Conservation (phyloP, 257 asterid species). For the Solanum paucissectum region DNA sequence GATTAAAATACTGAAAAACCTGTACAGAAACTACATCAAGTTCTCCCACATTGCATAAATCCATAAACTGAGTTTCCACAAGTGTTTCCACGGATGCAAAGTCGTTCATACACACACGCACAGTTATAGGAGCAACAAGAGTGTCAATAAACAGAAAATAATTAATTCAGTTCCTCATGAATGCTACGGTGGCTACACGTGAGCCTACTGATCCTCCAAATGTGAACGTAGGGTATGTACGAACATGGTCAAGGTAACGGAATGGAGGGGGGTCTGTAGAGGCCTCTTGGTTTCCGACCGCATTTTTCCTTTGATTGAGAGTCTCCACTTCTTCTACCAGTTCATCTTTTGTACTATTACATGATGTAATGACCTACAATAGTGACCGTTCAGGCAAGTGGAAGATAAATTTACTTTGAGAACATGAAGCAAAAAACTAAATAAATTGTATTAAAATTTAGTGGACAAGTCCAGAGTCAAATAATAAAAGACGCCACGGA, state of each 20-base stretch:
- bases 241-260: constrained; percentile 70
- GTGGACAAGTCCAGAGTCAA: neutral
- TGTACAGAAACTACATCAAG: neutral
- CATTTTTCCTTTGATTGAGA: constrained; percentile 56
- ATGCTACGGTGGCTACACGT: constrained; percentile 93
- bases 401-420: neutral
- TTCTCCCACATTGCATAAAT: neutral
- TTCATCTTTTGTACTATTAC: constrained; percentile 91
- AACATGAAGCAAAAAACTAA: neutral
- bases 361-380: constrained; percentile 70
- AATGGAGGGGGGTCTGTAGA: constrained; percentile 35
- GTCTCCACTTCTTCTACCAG: constrained; percentile 74
- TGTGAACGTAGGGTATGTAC: constrained; percentile 76
- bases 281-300: constrained; percentile 21
- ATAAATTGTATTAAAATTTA: neutral
- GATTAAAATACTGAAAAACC: neutral
- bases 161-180: constrained; percentile 51
- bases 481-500: neutral
- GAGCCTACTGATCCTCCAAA: constrained; percentile 90
- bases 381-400: neutral
- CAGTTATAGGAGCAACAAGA: neutral
- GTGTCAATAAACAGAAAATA: neutral
- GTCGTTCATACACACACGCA: neutral
- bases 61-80: neutral
- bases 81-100: neutral